Percentiles rank a stretch among this genome's conserved stretches.
Evolutionary conservation across 148 eudicot species (phyloP).

Genomic region (Nepenthes mirabilis): DNA sequence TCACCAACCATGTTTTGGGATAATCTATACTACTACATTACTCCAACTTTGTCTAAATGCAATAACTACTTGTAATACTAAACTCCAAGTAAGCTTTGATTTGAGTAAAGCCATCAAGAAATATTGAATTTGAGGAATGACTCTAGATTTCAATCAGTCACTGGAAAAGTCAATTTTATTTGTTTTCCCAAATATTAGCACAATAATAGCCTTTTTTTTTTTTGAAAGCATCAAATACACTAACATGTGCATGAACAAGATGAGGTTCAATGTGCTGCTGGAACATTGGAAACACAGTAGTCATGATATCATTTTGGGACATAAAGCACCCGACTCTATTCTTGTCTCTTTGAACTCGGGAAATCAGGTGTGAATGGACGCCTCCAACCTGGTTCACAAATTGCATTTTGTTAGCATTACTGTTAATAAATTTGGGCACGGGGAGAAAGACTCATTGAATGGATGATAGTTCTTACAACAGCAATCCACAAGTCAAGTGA

Average conservation of each 20-base stretch:
- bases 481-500: slow-evolving; percentile 96
- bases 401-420: slow-evolving; percentile 9
- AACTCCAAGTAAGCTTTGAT: too few relatives aligned
- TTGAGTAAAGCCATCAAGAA: too few relatives aligned
- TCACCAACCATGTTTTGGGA: too few relatives aligned
- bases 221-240: slow-evolving; percentile 19
- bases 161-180: too few relatives aligned
- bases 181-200: too few relatives aligned
- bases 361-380: slow-evolving; percentile 90
- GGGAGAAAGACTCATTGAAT: background rate
- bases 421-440: background rate
- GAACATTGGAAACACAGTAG: slow-evolving; percentile 93
- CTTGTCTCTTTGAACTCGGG: slow-evolving; percentile 98
- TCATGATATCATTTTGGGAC: slow-evolving; percentile 94
- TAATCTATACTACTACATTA: too few relatives aligned
- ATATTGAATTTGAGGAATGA: too few relatives aligned
- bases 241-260: slow-evolving; percentile 98
- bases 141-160: too few relatives aligned
- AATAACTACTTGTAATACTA: too few relatives aligned
- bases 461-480: slow-evolving; percentile 57
- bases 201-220: too few relatives aligned
- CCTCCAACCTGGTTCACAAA: slow-evolving; percentile 79
- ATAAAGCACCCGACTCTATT: slow-evolving; percentile 73
- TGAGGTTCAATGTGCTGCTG: slow-evolving; percentile 99
- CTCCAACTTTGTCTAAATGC: too few relatives aligned